A percentile compares a stretch with the other conserved stretches of the same genome.
phyloP scores from a whole-genome alignment of 2,329 filamentous ascomycete genomes.

The Neopestalotiopsis rosae region DNA sequence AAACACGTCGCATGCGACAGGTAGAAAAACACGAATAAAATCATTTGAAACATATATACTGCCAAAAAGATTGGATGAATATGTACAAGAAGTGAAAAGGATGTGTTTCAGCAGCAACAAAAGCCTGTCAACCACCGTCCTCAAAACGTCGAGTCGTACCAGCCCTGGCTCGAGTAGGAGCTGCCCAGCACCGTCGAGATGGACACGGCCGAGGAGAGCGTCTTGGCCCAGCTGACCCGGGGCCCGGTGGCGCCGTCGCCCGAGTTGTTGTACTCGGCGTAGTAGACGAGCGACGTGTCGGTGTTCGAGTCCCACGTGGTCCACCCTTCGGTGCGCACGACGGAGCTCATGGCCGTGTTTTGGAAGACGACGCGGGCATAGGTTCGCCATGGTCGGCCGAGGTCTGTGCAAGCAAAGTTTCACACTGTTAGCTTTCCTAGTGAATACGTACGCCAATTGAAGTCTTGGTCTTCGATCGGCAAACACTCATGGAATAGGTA shows the following conservation, averaged over 20 bases:
- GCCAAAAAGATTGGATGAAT: neutral
- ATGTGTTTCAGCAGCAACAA: no score
- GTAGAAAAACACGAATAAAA: neutral
- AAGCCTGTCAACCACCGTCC: no score
- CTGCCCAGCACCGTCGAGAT: conserved; percentile 36
- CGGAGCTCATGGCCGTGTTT: conserved; percentile 52
- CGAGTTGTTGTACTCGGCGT: conserved; percentile 64
- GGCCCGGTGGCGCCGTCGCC: conserved; percentile 60
- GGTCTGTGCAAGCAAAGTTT: conserved; percentile 28
- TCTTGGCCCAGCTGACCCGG: conserved; percentile 50
- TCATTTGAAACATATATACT: neutral
- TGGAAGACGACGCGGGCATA: conserved; percentile 56
- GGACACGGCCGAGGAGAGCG: conserved; percentile 39
- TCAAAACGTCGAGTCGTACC: conserved; percentile 27
- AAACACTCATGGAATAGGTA: no score
- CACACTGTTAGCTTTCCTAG: no score
- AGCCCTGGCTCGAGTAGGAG: conserved; percentile 24
- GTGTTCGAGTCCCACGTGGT: conserved; percentile 55
- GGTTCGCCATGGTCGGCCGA: conserved; percentile 54
- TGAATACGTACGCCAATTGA: no score
- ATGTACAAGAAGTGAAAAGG: neutral
- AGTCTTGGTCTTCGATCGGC: no score
- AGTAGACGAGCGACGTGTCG: conserved; percentile 58
- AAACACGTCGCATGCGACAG: neutral
- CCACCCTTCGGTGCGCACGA: conserved; percentile 68